Conservation (phyloP, 2,329 filamentous ascomycete species). For the Alternaria sp. region DNA sequence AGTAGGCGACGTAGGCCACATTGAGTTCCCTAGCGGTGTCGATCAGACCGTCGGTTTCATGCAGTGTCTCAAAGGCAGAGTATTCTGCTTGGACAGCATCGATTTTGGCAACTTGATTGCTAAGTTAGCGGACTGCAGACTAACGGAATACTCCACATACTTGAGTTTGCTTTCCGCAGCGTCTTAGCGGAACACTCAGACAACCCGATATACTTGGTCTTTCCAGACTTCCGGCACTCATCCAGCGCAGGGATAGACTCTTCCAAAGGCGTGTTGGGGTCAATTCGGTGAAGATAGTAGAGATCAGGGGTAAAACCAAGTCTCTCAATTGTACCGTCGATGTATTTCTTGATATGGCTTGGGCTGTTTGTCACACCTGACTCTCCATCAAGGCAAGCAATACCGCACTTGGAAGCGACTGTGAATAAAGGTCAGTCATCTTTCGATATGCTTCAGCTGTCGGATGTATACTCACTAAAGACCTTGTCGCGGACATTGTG, state of each 20-base stretch:
- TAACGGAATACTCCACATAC: slow-evolving; percentile 9
- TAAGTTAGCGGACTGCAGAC: neutral
- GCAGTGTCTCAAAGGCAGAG: slow-evolving; percentile 56
- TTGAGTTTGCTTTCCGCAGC: slow-evolving; percentile 56
- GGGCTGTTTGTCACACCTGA: slow-evolving; percentile 50
- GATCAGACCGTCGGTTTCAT: slow-evolving; percentile 51
- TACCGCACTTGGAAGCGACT: slow-evolving; percentile 40
- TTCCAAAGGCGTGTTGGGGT: slow-evolving; percentile 49
- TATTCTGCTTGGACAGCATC: slow-evolving; percentile 61
- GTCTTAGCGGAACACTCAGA: slow-evolving; percentile 55
- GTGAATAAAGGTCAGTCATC: neutral
- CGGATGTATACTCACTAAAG: slow-evolving; percentile 19
- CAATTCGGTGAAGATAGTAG: slow-evolving; percentile 54
- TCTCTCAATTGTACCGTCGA: slow-evolving; percentile 50
- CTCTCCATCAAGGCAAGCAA: slow-evolving; percentile 48
- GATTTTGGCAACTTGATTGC: slow-evolving; percentile 53
- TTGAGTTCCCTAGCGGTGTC: slow-evolving; percentile 51
- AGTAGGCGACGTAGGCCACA: slow-evolving; percentile 46
- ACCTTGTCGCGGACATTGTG: slow-evolving; percentile 37
- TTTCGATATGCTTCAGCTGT: neutral
- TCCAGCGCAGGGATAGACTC: slow-evolving; percentile 60
- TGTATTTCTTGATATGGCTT: slow-evolving; percentile 50
- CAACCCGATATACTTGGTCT: slow-evolving; percentile 60
- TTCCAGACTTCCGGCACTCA: slow-evolving; percentile 51
- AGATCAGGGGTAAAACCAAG: slow-evolving; percentile 53